phyloP scores from a whole-genome alignment of 1,284 basidiomycete genomes.

The Singerocomus inundabilis region DNA sequence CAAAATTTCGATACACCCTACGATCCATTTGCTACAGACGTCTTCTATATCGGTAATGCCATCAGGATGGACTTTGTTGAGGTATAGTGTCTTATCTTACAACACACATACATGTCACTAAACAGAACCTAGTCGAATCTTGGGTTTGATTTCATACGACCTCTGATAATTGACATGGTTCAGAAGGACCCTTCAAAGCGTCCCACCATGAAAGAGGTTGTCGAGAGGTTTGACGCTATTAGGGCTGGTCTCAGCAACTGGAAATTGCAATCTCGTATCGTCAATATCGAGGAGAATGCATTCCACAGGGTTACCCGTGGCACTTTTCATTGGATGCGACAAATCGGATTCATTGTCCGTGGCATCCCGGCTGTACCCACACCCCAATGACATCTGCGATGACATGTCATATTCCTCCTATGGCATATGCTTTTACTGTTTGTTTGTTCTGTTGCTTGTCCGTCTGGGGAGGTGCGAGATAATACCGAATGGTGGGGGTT shows the following conservation, averaged over 20 bases:
- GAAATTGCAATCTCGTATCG: conserved; percentile 27
- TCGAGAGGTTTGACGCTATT: conserved; percentile 29
- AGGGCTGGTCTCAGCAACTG: conserved; percentile 20
- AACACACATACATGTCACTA: neutral
- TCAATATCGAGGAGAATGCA: conserved; percentile 5
- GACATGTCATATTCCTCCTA: too few species aligned
- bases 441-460: too few species aligned
- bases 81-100: conserved; percentile 11
- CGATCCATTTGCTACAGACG: conserved; percentile 38
- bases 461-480: too few species aligned
- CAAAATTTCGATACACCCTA: conserved; percentile 18
- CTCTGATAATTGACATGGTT: conserved; percentile 34
- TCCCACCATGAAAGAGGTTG: conserved; percentile 37
- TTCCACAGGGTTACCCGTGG: conserved; percentile 2
- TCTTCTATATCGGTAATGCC: conserved; percentile 38
- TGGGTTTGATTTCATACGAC: conserved; percentile 33
- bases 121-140: conserved; percentile 1
- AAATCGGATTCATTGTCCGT: conserved; percentile 12
- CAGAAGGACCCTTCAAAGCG: conserved; percentile 32
- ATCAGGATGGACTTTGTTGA: conserved; percentile 31
- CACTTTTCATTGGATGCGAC: conserved; percentile 18
- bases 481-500: too few species aligned
- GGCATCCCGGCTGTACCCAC: conserved; percentile 8
- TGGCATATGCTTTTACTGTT: too few species aligned
- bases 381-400: too few species aligned